phyloP scores from a whole-genome alignment of 1,139 yeast species.

The Diutina neorugosa region DNA sequence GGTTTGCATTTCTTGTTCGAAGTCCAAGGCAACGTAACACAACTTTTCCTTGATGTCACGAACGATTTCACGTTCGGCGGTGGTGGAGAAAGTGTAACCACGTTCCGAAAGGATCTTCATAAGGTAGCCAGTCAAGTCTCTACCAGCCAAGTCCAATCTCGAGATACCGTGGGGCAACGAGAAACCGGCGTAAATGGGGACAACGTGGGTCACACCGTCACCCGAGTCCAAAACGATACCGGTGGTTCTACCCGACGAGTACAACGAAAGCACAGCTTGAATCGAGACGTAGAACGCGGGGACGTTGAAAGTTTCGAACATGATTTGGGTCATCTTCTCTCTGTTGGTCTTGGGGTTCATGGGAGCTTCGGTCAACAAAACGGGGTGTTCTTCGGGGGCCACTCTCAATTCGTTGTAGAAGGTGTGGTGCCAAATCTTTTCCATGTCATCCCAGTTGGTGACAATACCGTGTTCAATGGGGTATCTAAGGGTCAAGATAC shows the following conservation, averaged over 20 bases:
- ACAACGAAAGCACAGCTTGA: slow-evolving; percentile 95
- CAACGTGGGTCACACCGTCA: slow-evolving; percentile 99
- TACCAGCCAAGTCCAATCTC: slow-evolving; percentile 98
- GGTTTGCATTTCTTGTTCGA: slow-evolving; percentile 97
- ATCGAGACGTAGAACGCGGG: slow-evolving; percentile 98
- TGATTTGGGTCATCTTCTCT: slow-evolving; percentile 98
- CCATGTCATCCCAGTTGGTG: slow-evolving; percentile 99
- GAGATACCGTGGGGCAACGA: slow-evolving; percentile 97
- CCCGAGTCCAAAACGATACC: slow-evolving; percentile 99
- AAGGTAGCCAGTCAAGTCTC: slow-evolving; percentile 97
- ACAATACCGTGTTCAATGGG: slow-evolving; percentile 99
- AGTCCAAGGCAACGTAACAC: slow-evolving; percentile 94
- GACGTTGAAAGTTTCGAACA: slow-evolving; percentile 97
- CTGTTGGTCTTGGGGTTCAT: slow-evolving; percentile 98
- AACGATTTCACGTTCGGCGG: slow-evolving; percentile 99
- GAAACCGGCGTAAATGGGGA: slow-evolving; percentile 99
- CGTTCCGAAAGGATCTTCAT: slow-evolving; percentile 98
- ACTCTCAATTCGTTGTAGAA: slow-evolving; percentile 96
- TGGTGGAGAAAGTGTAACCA: slow-evolving; percentile 97
- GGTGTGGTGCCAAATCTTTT: slow-evolving; percentile 98
- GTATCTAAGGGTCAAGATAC: slow-evolving; percentile 96
- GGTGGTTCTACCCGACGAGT: slow-evolving; percentile 99
- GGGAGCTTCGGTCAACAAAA: slow-evolving; percentile 96
- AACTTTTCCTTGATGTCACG: slow-evolving; percentile 99
- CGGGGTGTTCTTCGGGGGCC: slow-evolving; percentile 99